Conservation (phyloP, 2,329 filamentous ascomycete genomes). For the Colletotrichum cereale region DNA sequence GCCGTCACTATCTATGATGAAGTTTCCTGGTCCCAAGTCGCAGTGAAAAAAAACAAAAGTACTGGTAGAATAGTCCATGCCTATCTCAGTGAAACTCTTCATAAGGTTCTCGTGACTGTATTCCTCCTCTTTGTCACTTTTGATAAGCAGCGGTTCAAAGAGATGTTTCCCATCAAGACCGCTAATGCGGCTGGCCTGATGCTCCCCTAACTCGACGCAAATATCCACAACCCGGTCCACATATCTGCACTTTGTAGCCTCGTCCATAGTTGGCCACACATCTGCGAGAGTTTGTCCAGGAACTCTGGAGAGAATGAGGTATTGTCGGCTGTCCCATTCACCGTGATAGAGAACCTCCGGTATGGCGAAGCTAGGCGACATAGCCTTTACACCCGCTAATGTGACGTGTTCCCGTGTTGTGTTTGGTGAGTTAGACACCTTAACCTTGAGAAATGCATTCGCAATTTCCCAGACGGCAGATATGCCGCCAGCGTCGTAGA, state of each 20-base stretch:
- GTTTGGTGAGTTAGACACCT: slow-evolving; percentile 15
- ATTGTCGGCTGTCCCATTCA: slow-evolving; percentile 44
- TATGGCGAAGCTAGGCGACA: slow-evolving; percentile 39
- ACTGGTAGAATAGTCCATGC: slow-evolving; percentile 49
- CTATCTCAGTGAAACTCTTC: slow-evolving; percentile 39
- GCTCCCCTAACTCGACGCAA: slow-evolving; percentile 33
- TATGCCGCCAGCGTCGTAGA: slow-evolving; percentile 26
- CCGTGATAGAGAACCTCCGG: slow-evolving; percentile 42
- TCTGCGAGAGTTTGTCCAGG: slow-evolving; percentile 45
- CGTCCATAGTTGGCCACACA: slow-evolving; percentile 45
- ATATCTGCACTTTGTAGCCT: slow-evolving; percentile 43
- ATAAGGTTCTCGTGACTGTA: slow-evolving; percentile 18
- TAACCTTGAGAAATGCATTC: slow-evolving; percentile 42
- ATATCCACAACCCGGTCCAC: slow-evolving; percentile 40
- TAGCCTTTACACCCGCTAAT: slow-evolving; percentile 23
- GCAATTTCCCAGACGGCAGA: slow-evolving; percentile 42
- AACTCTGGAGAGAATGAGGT: slow-evolving; percentile 44
- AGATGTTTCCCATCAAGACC: slow-evolving; percentile 40
- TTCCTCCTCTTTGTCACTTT: slow-evolving; percentile 1
- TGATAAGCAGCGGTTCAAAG: slow-evolving; percentile 28
- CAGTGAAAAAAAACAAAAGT: slow-evolving; percentile 48
- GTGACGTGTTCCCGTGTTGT: slow-evolving; percentile 42
- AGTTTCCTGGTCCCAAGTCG: slow-evolving; percentile 48
- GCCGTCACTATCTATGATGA: slow-evolving; percentile 44
- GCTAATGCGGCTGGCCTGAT: slow-evolving; percentile 6